These are phyloP conservation scores for Volvox africanus DNA, from an alignment of 139 green algal genomes.

Conservation along the genomic window DNA sequence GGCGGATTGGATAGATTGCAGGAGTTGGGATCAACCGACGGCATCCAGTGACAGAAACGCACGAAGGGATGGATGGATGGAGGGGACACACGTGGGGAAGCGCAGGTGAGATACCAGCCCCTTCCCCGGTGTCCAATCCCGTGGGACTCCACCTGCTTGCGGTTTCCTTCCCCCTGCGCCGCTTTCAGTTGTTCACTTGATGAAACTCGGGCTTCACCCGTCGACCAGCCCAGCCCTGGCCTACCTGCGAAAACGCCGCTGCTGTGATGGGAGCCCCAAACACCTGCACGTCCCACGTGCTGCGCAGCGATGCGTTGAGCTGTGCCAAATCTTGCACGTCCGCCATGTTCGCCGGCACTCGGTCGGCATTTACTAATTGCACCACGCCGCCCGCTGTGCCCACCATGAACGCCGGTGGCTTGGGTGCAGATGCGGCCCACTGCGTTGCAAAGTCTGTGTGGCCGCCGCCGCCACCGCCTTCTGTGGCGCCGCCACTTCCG, in stretches of 20 bases:
- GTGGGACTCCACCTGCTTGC: no score
- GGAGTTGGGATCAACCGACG: not conserved
- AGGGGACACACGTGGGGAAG: not conserved
- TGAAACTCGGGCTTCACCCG: not conserved
- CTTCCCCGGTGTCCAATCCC: not conserved
- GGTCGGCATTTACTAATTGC: slow-evolving; percentile 27
- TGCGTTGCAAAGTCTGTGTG: not conserved
- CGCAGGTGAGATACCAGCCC: not conserved
- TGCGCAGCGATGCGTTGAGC: not conserved
- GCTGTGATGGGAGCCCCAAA: slow-evolving; percentile 11
- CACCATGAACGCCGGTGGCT: slow-evolving; percentile 26
- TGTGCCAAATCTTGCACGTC: not conserved
- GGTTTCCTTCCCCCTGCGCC: no score
- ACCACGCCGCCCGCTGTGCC: slow-evolving; percentile 12
- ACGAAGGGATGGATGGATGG: not conserved
- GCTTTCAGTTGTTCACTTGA: not conserved
- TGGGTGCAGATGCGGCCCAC: not conserved
- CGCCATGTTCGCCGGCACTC: not conserved
- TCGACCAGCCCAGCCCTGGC: not conserved
- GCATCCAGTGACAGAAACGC: not conserved
- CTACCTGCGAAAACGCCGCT: slow-evolving; percentile 26
- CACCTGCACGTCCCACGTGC: slow-evolving; percentile 13
- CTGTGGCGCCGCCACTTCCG: not conserved
- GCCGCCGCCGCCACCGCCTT: not conserved
- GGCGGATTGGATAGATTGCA: not conserved